Percentiles rank a stretch among this genome's conserved stretches.
Evolutionary conservation across 1,139 yeast species (phyloP).

Genomic region (Chernovozyma aurita): DNA sequence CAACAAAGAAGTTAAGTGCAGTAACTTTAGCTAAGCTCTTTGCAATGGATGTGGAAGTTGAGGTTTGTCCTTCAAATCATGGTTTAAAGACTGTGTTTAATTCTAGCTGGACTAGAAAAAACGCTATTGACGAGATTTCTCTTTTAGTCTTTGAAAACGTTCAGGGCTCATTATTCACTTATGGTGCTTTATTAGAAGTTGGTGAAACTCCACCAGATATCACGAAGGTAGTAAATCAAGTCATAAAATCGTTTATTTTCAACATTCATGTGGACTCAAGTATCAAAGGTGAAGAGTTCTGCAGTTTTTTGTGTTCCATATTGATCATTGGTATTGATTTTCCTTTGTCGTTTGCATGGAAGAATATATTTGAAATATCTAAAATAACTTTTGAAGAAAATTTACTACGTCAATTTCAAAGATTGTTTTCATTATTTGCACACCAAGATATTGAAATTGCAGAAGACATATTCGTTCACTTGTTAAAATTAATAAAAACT

Average conservation of each 20-base stretch:
- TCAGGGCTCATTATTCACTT: background rate
- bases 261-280: slow-evolving; percentile 26
- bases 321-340: background rate
- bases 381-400: slow-evolving; percentile 11
- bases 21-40: background rate
- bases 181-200: background rate
- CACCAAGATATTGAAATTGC: slow-evolving; percentile 10
- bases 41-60: background rate
- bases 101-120: background rate
- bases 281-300: slow-evolving; percentile 28
- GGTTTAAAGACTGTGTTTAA: background rate
- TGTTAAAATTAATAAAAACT: slow-evolving; percentile 23
- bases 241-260: slow-evolving; percentile 13
- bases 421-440: background rate
- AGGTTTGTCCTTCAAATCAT: background rate
- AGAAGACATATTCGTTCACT: slow-evolving; percentile 14
- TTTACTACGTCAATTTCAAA: slow-evolving; percentile 12
- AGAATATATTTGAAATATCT: slow-evolving; percentile 16
- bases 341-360: slow-evolving; percentile 11
- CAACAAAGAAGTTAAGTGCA: background rate
- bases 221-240: slow-evolving; percentile 1
- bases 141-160: background rate
- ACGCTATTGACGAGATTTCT: too few relatives aligned
- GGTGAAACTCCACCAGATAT: background rate
- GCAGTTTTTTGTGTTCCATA: slow-evolving; percentile 9